Evolutionary conservation across 176 grass and related monocot genomes (phyloP), one percentile per base, ranked within the genome.

Genomic region (Dactylis glomerata): DNA sequence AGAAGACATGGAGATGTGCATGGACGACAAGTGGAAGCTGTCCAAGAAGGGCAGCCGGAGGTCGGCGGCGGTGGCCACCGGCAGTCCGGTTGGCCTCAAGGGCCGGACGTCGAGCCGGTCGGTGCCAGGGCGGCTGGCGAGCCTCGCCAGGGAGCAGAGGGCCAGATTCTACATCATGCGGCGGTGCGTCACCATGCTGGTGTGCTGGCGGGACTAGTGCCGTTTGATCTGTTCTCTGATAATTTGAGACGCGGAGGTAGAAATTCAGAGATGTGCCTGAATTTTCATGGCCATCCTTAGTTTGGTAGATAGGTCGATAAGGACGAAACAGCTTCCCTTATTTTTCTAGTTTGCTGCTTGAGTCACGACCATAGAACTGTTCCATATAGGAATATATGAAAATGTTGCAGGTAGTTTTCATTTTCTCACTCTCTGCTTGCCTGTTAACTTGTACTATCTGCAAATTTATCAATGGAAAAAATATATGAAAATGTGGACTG

Each of bases 81-180:
- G 61, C 44, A 47, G 76, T 19, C 11, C 70, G 3, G 40, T 40
- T 14, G 42, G 83, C 13, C 13, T 72, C 41, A 83, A 69, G 82
- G 34, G 54, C 44, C 45, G 7, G 56, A 5, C 45, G 4, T 82
- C 64, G 0, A 54, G 79, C 42, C 44, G 51, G n/a, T 74, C 86
- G 0, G 69, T 91, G 78, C 87, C 86, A 8, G 86, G 81, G 3
- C 58, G 94, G 11, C 86, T 92, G 14, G 89, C 73, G 9, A 72
- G 86, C 50, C 63, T 96, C 17, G 91, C 89, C 28, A 96, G 73
- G 76, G 91, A 91, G 87, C 94, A 96, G 77, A 88, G 94, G 59
- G 94, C 91, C 26, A 80, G 91, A 62, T 96, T 96, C 81, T 96
- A 96, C 91, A 96, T 93, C 81, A 84, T 96, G 91, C 91, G 94